Base-by-base conservation (phyloP, 139 green algal genomes). In the Axilococcus clingmanii region DNA sequence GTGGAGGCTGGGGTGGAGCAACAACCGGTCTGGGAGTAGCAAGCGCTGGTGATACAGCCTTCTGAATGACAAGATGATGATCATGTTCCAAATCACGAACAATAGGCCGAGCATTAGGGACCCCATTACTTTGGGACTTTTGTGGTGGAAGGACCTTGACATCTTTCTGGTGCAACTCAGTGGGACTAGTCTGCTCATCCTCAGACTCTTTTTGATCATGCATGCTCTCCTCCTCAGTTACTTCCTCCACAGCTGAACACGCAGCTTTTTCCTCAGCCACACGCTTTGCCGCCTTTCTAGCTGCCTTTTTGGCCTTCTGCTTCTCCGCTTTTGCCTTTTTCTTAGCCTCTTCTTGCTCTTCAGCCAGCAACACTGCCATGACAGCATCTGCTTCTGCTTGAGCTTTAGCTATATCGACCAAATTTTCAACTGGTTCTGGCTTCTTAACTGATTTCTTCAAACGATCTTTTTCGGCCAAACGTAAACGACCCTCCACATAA, bases 401-500 rank as follows among this genome's bases (percentile, higher is more conserved):
- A 25, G 35, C 30, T n/a, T 40, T 41, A 12, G 24, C 35, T 25
- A 42, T 32, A 46, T 61, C 64, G 38, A 59, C 53, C 4, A 20
- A 27, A 31, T 32, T 28, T 6, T 5, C 25, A 43, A 19, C 33
- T 15, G 24, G 27, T 34, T 19, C 4, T 43, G 29, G 14, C 30
- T 46, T 20, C n/a, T 53, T 48, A n/a, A 28, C 19, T 41, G 43
- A 20, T 14, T 65, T 55, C 23, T 59, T 59, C 33, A 60, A 40
- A 36, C 64, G 64, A 62, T 70, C 54, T 24, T 65, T 71, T 44
- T 77, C 68, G 3, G 68, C 68, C 15, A 77, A 37, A 7, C 64
- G 48, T 63, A 77, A 47, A 2, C 68, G 38, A 12, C 68, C 66
- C 53, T 75, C 66, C 8, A 75, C 36, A 46, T 75, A 75, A 41